A percentile compares a stretch with the other conserved stretches of the same genome.
These are phyloP conservation scores for Phytophthora colocasiae DNA, from an alignment of 352 stramenopile genomes.

Conservation along the genomic window DNA sequence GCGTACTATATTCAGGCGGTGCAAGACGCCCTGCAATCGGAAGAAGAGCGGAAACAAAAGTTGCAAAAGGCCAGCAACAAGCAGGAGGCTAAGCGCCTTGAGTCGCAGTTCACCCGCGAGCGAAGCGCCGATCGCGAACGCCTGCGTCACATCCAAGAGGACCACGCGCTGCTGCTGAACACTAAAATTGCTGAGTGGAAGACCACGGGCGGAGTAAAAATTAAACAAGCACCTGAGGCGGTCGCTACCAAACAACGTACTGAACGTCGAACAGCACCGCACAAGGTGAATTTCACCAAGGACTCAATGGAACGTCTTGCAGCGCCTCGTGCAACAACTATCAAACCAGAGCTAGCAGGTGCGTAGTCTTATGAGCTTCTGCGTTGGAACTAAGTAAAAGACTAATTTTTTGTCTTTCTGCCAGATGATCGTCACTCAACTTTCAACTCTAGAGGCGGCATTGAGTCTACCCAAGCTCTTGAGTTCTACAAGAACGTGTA, in stretches of 20 bases:
- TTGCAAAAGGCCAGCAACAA: slow-evolving; percentile 47
- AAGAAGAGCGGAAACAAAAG: slow-evolving; percentile 55
- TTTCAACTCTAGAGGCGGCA: slow-evolving; percentile 13
- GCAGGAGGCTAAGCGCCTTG: slow-evolving; percentile 52
- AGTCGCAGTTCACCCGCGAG: slow-evolving; percentile 63
- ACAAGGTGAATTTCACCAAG: slow-evolving; percentile 41
- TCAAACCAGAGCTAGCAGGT: slow-evolving; percentile 27
- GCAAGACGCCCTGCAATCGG: slow-evolving; percentile 57
- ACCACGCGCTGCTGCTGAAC: slow-evolving; percentile 58
- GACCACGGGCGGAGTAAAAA: slow-evolving; percentile 27
- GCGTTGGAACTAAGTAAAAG: no score
- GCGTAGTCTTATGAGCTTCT: not conserved
- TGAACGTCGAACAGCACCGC: not conserved
- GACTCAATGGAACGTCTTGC: slow-evolving; percentile 56
- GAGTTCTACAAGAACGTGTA: slow-evolving; percentile 63
- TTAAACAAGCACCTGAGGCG: slow-evolving; percentile 7
- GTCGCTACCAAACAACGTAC: not conserved
- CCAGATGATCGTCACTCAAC: slow-evolving; percentile 22
- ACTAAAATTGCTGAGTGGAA: slow-evolving; percentile 68
- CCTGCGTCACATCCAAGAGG: slow-evolving; percentile 66
- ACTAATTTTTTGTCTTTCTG: no score
- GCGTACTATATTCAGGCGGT: slow-evolving; percentile 66
- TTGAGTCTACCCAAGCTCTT: slow-evolving; percentile 52
- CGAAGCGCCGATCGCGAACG: slow-evolving; percentile 54
- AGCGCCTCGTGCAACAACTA: slow-evolving; percentile 30